Percentiles rank a stretch among this genome's conserved stretches.
phyloP scores from a whole-genome alignment of 208 protist species.

The Leishmania mexicana region DNA sequence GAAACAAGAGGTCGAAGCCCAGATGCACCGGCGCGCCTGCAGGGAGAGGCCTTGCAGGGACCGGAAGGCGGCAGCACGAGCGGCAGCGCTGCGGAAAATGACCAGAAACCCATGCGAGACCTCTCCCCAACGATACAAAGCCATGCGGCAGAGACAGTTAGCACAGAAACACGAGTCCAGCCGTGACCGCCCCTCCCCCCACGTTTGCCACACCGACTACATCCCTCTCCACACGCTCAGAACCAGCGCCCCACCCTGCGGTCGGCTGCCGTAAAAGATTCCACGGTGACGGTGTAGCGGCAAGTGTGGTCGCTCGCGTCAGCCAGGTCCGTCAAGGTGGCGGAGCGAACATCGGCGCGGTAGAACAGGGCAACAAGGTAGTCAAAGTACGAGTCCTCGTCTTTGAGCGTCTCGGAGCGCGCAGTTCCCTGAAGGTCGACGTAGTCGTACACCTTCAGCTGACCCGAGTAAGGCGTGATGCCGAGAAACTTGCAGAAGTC shows the following conservation, averaged over 20 bases:
- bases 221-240: conserved; percentile 15
- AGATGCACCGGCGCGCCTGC: not conserved
- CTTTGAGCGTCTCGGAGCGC: conserved; percentile 63
- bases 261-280: conserved; percentile 69
- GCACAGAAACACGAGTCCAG: not conserved
- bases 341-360: conserved; percentile 61
- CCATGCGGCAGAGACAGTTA: not conserved
- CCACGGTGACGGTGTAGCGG: conserved; percentile 82
- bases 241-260: conserved; percentile 78
- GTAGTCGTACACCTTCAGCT: conserved; percentile 88
- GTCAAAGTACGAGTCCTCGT: conserved; percentile 87
- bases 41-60: not conserved
- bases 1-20: not conserved
- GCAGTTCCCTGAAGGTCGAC: conserved; percentile 60
- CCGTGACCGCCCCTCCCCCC: not conserved
- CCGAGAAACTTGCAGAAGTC: conserved; percentile 74
- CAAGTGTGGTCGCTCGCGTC: conserved; percentile 77
- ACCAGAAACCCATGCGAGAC: not conserved
- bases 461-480: conserved; percentile 69
- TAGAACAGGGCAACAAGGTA: conserved; percentile 77
- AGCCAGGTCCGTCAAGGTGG: conserved; percentile 66
- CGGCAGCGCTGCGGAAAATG: not conserved
- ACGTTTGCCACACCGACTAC: no score
- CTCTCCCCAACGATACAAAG: not conserved
- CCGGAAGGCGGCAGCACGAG: not conserved